A percentile compares a stretch with the other conserved stretches of the same genome.
These are phyloP conservation scores for Bipolaris victoriae DNA, from an alignment of 2,329 filamentous ascomycete species.

Conservation along the genomic window DNA sequence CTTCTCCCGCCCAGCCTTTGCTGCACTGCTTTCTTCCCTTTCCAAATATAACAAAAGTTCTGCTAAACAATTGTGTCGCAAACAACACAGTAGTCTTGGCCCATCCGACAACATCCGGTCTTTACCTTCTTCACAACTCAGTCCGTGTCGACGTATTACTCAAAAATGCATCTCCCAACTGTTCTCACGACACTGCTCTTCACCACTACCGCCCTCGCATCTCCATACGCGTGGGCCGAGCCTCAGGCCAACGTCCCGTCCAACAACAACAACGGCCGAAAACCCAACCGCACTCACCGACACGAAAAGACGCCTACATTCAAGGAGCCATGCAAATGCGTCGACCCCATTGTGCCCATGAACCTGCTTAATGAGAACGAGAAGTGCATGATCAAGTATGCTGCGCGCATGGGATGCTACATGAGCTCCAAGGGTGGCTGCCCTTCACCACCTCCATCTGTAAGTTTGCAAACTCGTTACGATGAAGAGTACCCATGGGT, in stretches of 20 bases:
- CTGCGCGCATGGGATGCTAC: conserved; percentile 25
- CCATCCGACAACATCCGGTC: background rate
- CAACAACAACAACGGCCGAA: background rate
- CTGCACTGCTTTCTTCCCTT: background rate
- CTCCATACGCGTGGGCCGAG: conserved; percentile 27
- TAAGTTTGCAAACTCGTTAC: conserved; percentile 1
- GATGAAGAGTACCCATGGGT: background rate
- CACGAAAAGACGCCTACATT: conserved; percentile 39
- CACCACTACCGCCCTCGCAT: conserved; percentile 22
- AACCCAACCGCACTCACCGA: conserved; percentile 18
- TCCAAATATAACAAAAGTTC: background rate
- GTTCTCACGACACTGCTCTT: conserved; percentile 22
- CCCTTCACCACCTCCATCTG: conserved; percentile 26
- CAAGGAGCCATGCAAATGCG: conserved; percentile 31
- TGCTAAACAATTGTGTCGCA: background rate
- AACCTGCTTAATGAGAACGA: conserved; percentile 32
- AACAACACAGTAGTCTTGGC: conserved; percentile 5
- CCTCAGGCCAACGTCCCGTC: conserved; percentile 12
- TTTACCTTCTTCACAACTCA: background rate
- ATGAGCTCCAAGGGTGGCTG: conserved; percentile 25
- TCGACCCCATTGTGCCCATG: conserved; percentile 33
- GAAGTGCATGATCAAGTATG: conserved; percentile 27
- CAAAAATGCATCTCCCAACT: conserved; percentile 28
- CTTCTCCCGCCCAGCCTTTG: background rate
- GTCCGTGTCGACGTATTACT: background rate